Evolutionary conservation across 805 yeast genomes (phyloP).

Genomic region (Candida endomychidarum): DNA sequence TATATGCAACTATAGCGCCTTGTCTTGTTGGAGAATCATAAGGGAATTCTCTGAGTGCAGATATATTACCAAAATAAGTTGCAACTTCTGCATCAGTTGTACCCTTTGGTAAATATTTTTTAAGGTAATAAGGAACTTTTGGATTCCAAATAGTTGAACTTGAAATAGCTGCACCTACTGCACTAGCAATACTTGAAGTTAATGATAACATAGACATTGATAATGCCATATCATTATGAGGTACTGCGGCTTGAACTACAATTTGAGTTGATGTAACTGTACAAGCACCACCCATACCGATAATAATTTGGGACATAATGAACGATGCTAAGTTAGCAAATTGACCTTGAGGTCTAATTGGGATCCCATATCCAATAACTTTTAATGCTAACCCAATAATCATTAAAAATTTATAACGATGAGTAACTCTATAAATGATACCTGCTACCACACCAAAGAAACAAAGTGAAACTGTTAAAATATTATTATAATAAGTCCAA

Average conservation of each 20-base stretch:
- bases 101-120: slow-evolving; percentile 25
- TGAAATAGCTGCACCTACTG: slow-evolving; percentile 40
- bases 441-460: slow-evolving; percentile 40
- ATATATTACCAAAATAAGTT: slow-evolving; percentile 22
- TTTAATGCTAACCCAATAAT: slow-evolving; percentile 32
- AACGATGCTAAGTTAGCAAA: slow-evolving; percentile 29
- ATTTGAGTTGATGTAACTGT: slow-evolving; percentile 35
- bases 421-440: slow-evolving; percentile 29
- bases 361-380: slow-evolving; percentile 31
- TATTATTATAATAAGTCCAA: slow-evolving; percentile 40
- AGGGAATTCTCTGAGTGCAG: slow-evolving; percentile 23
- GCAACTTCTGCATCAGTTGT: slow-evolving; percentile 19
- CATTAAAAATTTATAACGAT: slow-evolving; percentile 38
- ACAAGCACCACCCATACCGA: slow-evolving; percentile 42
- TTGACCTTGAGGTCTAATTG: slow-evolving; percentile 19
- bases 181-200: slow-evolving; percentile 35
- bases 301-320: slow-evolving; percentile 33
- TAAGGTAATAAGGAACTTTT: slow-evolving; percentile 30
- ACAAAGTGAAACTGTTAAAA: slow-evolving; percentile 36
- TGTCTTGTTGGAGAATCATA: slow-evolving; percentile 26
- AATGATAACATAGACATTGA: slow-evolving; percentile 35
- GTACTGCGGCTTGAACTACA: slow-evolving; percentile 42
- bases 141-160: slow-evolving; percentile 30
- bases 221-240: slow-evolving; percentile 42
- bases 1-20: slow-evolving; percentile 33